These are phyloP conservation scores for Penicillium maclennaniae DNA, from an alignment of 495 filamentous ascomycete genomes.

Conservation along the genomic window DNA sequence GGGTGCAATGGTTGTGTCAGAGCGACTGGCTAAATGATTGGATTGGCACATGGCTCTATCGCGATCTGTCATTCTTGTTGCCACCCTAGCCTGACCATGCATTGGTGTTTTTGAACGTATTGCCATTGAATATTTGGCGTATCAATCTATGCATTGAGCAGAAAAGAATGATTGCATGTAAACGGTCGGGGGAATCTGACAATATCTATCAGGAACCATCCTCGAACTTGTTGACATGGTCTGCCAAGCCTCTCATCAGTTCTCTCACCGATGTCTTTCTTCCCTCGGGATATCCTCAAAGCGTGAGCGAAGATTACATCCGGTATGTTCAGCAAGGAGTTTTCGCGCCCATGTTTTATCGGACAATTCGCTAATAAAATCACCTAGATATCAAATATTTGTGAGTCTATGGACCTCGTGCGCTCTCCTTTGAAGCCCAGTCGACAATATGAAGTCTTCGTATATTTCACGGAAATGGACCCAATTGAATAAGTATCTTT, in stretches of 20 bases:
- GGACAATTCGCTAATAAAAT: not conserved
- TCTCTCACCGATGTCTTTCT: conserved; percentile 61
- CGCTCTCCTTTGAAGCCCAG: not conserved
- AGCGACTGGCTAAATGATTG: not conserved
- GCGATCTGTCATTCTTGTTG: not conserved
- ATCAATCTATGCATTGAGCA: not conserved
- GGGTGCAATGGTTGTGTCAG: not conserved
- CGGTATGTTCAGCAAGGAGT: conserved; percentile 47
- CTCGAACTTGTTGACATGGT: conserved; percentile 25
- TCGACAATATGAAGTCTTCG: not conserved
- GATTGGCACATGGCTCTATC: not conserved
- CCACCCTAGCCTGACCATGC: not conserved
- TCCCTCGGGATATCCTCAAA: conserved; percentile 88
- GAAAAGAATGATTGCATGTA: not conserved
- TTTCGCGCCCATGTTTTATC: not conserved
- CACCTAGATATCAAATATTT: conserved; percentile 67
- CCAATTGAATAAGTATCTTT: not conserved
- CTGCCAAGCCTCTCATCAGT: conserved; percentile 24
- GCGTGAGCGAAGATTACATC: conserved; percentile 86
- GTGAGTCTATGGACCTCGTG: conserved; percentile 10
- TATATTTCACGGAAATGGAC: not conserved
- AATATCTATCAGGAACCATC: conserved; percentile 5
- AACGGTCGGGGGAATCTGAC: not conserved
- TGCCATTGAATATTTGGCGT: not conserved
- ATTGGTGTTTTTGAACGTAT: not conserved